These are phyloP conservation scores for Chrysoporthe cubensis DNA, from an alignment of 2,329 filamentous ascomycete species.

Conservation along the genomic window DNA sequence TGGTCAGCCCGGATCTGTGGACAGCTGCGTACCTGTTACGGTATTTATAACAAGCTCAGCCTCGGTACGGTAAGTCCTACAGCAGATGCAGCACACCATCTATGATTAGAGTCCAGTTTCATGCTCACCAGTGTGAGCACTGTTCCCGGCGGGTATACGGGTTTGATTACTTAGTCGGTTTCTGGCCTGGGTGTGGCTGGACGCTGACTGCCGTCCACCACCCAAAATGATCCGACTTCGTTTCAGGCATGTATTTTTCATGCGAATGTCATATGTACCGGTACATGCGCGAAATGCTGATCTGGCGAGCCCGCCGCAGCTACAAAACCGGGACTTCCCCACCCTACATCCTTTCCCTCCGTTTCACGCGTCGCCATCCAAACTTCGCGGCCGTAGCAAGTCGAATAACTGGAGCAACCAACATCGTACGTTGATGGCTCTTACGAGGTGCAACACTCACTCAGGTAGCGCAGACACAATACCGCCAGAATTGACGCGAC, in stretches of 20 bases:
- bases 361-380: conserved; percentile 1
- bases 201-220: neutral
- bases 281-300: conserved; percentile 18
- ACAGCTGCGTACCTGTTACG: neutral
- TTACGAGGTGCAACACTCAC: neutral
- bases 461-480: neutral
- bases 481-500: neutral
- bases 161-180: neutral
- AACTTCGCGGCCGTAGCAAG: neutral
- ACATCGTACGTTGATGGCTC: neutral
- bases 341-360: neutral
- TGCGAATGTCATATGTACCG: conserved; percentile 19
- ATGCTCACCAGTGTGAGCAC: neutral
- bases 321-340: conserved; percentile 16
- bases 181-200: neutral
- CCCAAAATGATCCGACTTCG: conserved; percentile 1
- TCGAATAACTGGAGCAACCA: neutral
- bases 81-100: neutral
- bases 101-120: neutral
- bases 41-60: conserved; percentile 4
- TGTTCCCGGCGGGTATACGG: neutral
- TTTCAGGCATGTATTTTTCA: conserved; percentile 18
- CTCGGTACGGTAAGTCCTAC: neutral
- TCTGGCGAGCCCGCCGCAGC: conserved; percentile 10
- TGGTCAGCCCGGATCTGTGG: neutral